These are phyloP conservation scores for Epichloe elymi DNA, from an alignment of 2,329 filamentous ascomycete species.

Conservation along the genomic window DNA sequence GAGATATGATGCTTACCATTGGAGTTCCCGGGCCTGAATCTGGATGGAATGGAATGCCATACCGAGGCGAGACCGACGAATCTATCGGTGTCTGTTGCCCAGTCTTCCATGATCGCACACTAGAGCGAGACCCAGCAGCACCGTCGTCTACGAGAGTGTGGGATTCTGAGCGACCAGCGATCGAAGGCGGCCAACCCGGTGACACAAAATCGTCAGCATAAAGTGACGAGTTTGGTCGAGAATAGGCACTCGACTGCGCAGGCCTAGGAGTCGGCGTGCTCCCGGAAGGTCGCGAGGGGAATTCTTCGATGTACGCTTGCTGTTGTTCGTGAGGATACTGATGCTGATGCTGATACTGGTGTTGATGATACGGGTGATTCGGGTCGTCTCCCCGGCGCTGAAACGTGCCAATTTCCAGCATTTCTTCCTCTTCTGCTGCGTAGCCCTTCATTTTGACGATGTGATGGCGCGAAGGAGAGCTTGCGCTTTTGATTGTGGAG, in stretches of 20 bases:
- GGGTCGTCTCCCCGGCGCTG: slow-evolving; percentile 8
- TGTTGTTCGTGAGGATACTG: slow-evolving; percentile 13
- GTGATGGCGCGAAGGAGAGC: not conserved
- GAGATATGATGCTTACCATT: slow-evolving; percentile 5
- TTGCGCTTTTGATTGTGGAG: not conserved
- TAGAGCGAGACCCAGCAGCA: slow-evolving; percentile 12
- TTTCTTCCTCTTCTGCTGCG: slow-evolving; percentile 19
- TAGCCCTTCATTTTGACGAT: slow-evolving; percentile 16
- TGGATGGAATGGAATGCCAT: slow-evolving; percentile 6
- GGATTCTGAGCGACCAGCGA: slow-evolving; percentile 13
- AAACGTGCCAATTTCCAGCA: slow-evolving; percentile 21
- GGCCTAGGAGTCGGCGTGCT: slow-evolving; percentile 2
- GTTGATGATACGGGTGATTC: slow-evolving; percentile 1
- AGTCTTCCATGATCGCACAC: slow-evolving; percentile 13
- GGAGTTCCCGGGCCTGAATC: slow-evolving; percentile 8
- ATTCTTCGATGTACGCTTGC: slow-evolving; percentile 11
- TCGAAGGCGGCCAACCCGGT: slow-evolving; percentile 9
- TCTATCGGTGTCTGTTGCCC: slow-evolving; percentile 9
- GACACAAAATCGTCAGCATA: slow-evolving; percentile 6
- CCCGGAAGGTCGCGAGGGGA: not conserved
- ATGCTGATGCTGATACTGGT: slow-evolving; percentile 13
- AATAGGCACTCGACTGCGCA: not conserved
- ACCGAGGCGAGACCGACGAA: slow-evolving; percentile 4
- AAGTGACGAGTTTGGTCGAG: slow-evolving; percentile 2
- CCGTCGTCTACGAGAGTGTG: slow-evolving; percentile 19